phyloP scores from a whole-genome alignment of 495 filamentous ascomycete genomes.

The Hamigera avellanea region DNA sequence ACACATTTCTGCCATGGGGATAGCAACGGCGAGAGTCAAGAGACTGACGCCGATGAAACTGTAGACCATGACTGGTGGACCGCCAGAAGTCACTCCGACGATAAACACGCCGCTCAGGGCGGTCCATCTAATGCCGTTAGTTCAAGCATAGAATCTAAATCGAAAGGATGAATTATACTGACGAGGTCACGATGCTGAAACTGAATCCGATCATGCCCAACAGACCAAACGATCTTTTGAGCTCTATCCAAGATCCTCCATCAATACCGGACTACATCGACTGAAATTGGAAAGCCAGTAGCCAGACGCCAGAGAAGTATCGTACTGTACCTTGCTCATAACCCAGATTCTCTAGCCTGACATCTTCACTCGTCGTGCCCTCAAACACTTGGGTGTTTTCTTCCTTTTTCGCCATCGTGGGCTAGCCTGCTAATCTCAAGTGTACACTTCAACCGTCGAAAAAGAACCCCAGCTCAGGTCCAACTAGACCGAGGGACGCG shows the following conservation, averaged over 20 bases:
- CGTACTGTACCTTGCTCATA: conserved; percentile 35
- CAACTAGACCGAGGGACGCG: no score
- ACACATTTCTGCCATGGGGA: conserved; percentile 49
- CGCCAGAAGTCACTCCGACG: conserved; percentile 41
- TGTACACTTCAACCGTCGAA: no score
- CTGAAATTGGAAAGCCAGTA: background rate
- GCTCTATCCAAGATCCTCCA: conserved; percentile 20
- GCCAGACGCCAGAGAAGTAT: background rate
- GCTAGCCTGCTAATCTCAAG: no score
- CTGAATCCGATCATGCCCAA: conserved; percentile 49
- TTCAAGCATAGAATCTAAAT: background rate
- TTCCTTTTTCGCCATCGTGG: background rate
- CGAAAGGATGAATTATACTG: background rate
- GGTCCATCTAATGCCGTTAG: conserved; percentile 31
- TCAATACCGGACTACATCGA: conserved; percentile 4
- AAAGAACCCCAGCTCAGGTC: no score
- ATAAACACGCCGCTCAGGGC: conserved; percentile 46
- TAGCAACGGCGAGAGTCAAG: conserved; percentile 39
- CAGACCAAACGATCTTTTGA: conserved; percentile 46
- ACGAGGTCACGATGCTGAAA: conserved; percentile 48
- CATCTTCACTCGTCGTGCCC: conserved; percentile 24
- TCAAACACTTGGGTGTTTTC: conserved; percentile 11
- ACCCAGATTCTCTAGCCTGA: conserved; percentile 31
- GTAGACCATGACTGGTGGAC: conserved; percentile 47
- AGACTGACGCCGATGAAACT: conserved; percentile 41